These are phyloP conservation scores for Lachnellula cervina DNA, from an alignment of 2,329 filamentous ascomycete species.

Conservation along the genomic window DNA sequence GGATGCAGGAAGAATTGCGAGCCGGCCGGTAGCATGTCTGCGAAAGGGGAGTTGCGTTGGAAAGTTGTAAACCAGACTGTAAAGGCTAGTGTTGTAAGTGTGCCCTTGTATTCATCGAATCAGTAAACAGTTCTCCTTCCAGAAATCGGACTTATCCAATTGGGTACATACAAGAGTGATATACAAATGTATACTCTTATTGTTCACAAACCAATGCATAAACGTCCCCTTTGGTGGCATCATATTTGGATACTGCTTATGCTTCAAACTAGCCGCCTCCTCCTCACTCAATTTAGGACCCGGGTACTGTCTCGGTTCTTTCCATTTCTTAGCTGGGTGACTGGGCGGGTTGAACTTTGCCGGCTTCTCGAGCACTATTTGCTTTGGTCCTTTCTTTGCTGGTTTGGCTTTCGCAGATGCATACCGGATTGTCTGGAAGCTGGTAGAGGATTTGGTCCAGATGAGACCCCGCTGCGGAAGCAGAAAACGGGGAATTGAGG, in stretches of 20 bases:
- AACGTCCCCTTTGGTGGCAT: slow-evolving; percentile 80
- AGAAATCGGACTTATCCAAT: not conserved
- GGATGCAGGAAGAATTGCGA: slow-evolving; percentile 68
- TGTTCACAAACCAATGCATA: slow-evolving; percentile 80
- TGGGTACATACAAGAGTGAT: slow-evolving; percentile 68
- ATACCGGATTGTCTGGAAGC: slow-evolving; percentile 23
- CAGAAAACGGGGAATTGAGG: slow-evolving; percentile 61
- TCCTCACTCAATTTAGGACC: slow-evolving; percentile 64
- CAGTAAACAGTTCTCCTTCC: no score
- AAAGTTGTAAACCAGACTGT: slow-evolving; percentile 77
- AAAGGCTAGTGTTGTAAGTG: slow-evolving; percentile 51
- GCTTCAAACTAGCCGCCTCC: slow-evolving; percentile 61
- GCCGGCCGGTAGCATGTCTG: slow-evolving; percentile 68
- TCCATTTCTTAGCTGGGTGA: slow-evolving; percentile 66
- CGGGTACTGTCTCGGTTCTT: slow-evolving; percentile 57
- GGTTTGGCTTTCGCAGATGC: slow-evolving; percentile 12
- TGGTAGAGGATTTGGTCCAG: slow-evolving; percentile 41
- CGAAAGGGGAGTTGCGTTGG: slow-evolving; percentile 71
- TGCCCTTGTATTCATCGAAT: slow-evolving; percentile 16
- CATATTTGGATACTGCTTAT: slow-evolving; percentile 78
- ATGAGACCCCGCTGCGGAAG: slow-evolving; percentile 56
- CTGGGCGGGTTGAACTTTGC: slow-evolving; percentile 89
- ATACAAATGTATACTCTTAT: slow-evolving; percentile 67
- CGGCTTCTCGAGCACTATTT: slow-evolving; percentile 76
- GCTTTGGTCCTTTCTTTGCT: slow-evolving; percentile 38